These are phyloP conservation scores for Chamaenerion angustifolium DNA, from an alignment of 345 rosid genomes.

Conservation along the genomic window DNA sequence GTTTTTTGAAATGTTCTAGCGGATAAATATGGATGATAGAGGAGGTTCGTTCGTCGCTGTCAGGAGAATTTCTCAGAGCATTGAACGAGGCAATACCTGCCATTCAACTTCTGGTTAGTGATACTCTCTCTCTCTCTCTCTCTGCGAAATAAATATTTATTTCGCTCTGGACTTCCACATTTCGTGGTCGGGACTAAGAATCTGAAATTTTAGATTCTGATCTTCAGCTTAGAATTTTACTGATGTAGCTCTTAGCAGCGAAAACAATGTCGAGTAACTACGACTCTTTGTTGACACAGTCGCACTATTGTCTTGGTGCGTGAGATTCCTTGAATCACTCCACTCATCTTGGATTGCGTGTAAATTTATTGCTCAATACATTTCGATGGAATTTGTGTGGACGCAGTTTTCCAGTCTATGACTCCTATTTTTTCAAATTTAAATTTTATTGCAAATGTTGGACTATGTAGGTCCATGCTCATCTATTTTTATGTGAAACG, in stretches of 20 bases:
- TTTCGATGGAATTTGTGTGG: not conserved
- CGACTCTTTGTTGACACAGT: not conserved
- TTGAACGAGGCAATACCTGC: constrained; percentile 66
- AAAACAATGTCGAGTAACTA: too few relatives aligned
- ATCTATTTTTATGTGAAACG: too few relatives aligned
- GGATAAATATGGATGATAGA: constrained; percentile 62
- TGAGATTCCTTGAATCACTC: not conserved
- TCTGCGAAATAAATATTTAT: not conserved
- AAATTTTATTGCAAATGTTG: too few relatives aligned
- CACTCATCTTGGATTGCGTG: not conserved
- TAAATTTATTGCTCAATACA: not conserved
- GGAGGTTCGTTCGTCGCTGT: constrained; percentile 97
- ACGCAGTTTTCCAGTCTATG: too few relatives aligned
- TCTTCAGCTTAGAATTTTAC: too few relatives aligned
- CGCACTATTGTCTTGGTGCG: not conserved
- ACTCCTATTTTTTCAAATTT: too few relatives aligned
- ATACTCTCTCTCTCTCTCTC: constrained; percentile 6
- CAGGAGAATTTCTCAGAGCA: constrained; percentile 88
- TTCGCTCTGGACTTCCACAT: not conserved
- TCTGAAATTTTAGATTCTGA: not conserved
- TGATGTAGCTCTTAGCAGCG: too few relatives aligned
- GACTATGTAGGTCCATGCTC: too few relatives aligned
- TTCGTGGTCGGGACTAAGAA: not conserved
- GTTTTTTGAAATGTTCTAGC: too few relatives aligned
- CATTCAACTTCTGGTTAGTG: constrained; percentile 73